These are phyloP conservation scores for Clonostachys rosea DNA, from an alignment of 2,329 filamentous ascomycete species.

Conservation along the genomic window DNA sequence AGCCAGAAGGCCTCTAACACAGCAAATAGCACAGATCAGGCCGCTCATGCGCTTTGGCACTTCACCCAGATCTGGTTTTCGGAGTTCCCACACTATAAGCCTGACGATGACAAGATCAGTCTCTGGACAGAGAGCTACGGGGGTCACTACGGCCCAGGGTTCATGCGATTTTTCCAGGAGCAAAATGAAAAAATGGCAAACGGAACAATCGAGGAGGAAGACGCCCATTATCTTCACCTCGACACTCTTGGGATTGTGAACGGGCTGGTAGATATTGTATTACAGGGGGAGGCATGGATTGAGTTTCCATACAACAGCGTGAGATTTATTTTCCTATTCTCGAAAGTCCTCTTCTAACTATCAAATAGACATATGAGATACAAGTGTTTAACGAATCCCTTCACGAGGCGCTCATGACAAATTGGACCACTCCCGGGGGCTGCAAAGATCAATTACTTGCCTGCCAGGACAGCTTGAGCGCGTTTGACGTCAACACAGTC, in stretches of 20 bases:
- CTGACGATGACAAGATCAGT: conserved; percentile 49
- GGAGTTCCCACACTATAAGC: conserved; percentile 54
- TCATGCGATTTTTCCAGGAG: conserved; percentile 52
- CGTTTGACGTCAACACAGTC: conserved; percentile 45
- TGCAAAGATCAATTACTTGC: conserved; percentile 47
- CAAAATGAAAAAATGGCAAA: conserved; percentile 50
- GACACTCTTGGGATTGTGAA: conserved; percentile 66
- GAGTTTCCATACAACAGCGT: conserved; percentile 58
- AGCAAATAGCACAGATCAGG: conserved; percentile 46
- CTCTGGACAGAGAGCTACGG: conserved; percentile 67
- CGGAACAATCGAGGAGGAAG: conserved; percentile 23
- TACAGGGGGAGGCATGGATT: conserved; percentile 54
- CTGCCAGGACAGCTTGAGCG: conserved; percentile 44
- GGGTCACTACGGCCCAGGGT: conserved; percentile 64
- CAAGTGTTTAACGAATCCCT: conserved; percentile 45
- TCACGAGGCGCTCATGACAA: conserved; percentile 17
- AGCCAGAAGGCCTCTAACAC: conserved; percentile 21
- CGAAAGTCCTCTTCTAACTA: neutral
- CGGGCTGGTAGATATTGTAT: conserved; percentile 59
- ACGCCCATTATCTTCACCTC: conserved; percentile 46
- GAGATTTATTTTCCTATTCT: neutral
- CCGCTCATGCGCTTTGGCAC: conserved; percentile 57
- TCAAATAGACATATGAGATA: conserved; percentile 46
- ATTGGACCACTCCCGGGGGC: conserved; percentile 29
- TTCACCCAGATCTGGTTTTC: conserved; percentile 57